These are phyloP conservation scores for Rhizopogon vulgaris DNA, from an alignment of 768 basidiomycete species.

Conservation along the genomic window DNA sequence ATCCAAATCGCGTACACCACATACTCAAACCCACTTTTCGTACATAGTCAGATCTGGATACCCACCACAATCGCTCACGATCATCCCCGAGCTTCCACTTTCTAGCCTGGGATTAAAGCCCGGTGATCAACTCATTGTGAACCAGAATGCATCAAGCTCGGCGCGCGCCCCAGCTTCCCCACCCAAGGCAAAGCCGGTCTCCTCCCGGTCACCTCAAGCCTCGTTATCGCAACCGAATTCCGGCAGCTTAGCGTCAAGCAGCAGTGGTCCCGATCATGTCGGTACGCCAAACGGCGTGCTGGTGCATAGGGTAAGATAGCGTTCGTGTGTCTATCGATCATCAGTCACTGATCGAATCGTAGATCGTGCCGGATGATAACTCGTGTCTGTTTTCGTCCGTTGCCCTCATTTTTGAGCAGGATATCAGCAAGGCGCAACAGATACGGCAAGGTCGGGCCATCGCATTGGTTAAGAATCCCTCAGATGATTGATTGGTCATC, in stretches of 20 bases:
- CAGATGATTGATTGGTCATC: conserved; percentile 1
- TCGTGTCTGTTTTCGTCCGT: conserved; percentile 89
- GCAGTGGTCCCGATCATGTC: conserved; percentile 49
- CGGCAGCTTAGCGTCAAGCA: conserved; percentile 13
- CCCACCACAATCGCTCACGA: conserved; percentile 68
- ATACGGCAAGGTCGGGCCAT: conserved; percentile 64
- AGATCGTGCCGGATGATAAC: conserved; percentile 97
- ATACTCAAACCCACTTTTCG: neutral
- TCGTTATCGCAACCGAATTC: conserved; percentile 11
- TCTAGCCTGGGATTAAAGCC: conserved; percentile 67
- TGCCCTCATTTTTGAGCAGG: conserved; percentile 81
- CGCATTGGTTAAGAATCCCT: neutral
- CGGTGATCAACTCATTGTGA: conserved; percentile 88
- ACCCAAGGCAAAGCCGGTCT: conserved; percentile 4
- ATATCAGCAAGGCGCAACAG: conserved; percentile 58
- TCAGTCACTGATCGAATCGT: neutral
- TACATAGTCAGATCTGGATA: conserved; percentile 74
- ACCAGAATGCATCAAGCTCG: conserved; percentile 25
- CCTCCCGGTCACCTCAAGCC: conserved; percentile 10
- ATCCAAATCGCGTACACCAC: neutral
- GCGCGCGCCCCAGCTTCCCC: conserved; percentile 4
- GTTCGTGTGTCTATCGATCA: neutral
- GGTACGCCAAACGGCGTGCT: conserved; percentile 58
- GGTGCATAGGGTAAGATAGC: conserved; percentile 55
- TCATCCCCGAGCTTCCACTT: conserved; percentile 69